A percentile compares a stretch with the other conserved stretches of the same genome.
These are phyloP conservation scores for Taxillus chinensis DNA, from an alignment of 164 flowering plant species.

Conservation along the genomic window DNA sequence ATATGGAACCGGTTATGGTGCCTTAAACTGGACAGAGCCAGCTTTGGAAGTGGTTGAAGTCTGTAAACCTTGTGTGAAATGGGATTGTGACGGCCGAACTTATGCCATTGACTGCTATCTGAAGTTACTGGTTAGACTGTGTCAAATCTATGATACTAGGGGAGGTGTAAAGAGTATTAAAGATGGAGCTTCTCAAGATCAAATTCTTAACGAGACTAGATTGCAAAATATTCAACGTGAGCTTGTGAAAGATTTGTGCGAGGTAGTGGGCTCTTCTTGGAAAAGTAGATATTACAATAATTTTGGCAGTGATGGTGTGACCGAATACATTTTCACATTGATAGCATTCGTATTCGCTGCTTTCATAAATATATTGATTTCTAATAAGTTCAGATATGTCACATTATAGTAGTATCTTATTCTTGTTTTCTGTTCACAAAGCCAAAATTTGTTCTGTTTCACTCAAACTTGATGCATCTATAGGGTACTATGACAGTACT, in stretches of 20 bases:
- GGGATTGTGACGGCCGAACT: slow-evolving; percentile 96
- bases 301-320: too few species aligned
- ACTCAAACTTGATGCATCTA: too few species aligned
- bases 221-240: slow-evolving; percentile 81
- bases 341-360: too few species aligned
- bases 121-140: slow-evolving; percentile 88
- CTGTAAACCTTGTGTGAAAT: slow-evolving; percentile 93
- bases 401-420: too few species aligned
- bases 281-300: background rate
- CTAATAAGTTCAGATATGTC: too few species aligned
- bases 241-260: slow-evolving; percentile 77
- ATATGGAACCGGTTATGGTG: slow-evolving; percentile 99
- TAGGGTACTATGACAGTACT: too few species aligned
- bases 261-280: slow-evolving; percentile 38
- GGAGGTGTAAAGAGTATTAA: slow-evolving; percentile 96
- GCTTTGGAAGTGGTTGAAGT: slow-evolving; percentile 98
- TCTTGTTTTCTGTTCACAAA: too few species aligned
- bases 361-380: too few species aligned
- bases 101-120: slow-evolving; percentile 96
- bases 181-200: slow-evolving; percentile 99
- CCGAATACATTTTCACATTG: too few species aligned
- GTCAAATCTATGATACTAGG: slow-evolving; percentile 94
- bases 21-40: slow-evolving; percentile 97
- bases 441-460: too few species aligned
- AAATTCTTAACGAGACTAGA: slow-evolving; percentile 90